Conservation (phyloP, 352 stramenopile species). For the Phytophthora sp. region DNA sequence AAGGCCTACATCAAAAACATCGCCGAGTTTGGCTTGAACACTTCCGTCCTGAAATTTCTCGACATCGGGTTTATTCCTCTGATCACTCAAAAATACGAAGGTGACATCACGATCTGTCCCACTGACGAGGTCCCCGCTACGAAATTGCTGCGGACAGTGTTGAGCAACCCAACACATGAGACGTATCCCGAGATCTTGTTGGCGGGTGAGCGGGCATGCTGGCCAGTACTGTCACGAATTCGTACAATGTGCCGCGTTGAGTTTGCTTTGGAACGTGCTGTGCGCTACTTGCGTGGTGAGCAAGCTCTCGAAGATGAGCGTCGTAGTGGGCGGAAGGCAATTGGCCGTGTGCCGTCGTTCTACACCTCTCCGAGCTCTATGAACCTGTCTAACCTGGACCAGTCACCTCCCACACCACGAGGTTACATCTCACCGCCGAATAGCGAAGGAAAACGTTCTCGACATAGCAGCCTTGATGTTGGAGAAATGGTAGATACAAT, state of each 20-base stretch:
- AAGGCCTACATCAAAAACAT: slow-evolving; percentile 91
- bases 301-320: slow-evolving; percentile 84
- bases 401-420: slow-evolving; percentile 37
- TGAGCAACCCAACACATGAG: slow-evolving; percentile 80
- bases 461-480: slow-evolving; percentile 35
- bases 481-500: slow-evolving; percentile 32
- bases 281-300: slow-evolving; percentile 81
- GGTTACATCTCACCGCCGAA: slow-evolving; percentile 8
- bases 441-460: slow-evolving; percentile 24
- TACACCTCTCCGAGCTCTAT: slow-evolving; percentile 89
- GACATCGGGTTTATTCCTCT: slow-evolving; percentile 83
- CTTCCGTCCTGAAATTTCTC: slow-evolving; percentile 82
- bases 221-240: slow-evolving; percentile 95
- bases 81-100: slow-evolving; percentile 96
- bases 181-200: slow-evolving; percentile 76
- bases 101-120: slow-evolving; percentile 98
- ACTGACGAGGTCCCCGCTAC: slow-evolving; percentile 89
- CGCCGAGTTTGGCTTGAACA: slow-evolving; percentile 86
- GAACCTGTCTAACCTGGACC: slow-evolving; percentile 80
- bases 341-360: slow-evolving; percentile 86
- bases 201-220: slow-evolving; percentile 92
- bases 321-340: slow-evolving; percentile 67
- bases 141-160: slow-evolving; percentile 76
- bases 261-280: slow-evolving; percentile 93
- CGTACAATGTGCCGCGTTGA: slow-evolving; percentile 97